phyloP scores from a whole-genome alignment of 768 basidiomycete genomes.

The Macrocybe gigantea region DNA sequence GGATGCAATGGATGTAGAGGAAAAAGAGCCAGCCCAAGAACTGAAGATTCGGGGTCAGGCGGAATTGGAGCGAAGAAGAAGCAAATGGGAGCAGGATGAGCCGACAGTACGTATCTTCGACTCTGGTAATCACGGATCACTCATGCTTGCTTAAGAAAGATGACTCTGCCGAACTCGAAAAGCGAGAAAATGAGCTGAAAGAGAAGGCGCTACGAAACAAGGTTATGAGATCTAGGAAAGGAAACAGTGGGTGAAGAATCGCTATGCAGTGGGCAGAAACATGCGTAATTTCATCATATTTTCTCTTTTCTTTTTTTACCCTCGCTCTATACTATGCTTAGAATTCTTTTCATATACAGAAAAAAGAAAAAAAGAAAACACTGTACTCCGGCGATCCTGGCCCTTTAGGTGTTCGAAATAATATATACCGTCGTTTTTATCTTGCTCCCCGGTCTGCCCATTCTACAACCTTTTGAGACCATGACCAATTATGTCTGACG shows the following conservation, averaged over 20 bases:
- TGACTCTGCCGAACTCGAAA: slow-evolving; percentile 47
- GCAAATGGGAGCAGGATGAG: slow-evolving; percentile 44
- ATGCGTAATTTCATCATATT: neutral
- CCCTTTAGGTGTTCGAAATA: neutral
- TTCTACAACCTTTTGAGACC: neutral
- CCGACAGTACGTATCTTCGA: neutral
- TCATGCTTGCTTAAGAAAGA: slow-evolving; percentile 2
- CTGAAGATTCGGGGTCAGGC: slow-evolving; percentile 76
- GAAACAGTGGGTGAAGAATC: slow-evolving; percentile 11
- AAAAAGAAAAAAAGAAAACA: neutral
- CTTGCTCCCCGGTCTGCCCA: slow-evolving; percentile 1
- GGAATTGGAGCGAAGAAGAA: slow-evolving; percentile 46
- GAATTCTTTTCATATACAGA: slow-evolving; percentile 10
- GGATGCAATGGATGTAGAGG: slow-evolving; percentile 31
- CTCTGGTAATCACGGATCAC: neutral
- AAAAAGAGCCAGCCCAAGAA: slow-evolving; percentile 28
- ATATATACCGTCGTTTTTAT: neutral
- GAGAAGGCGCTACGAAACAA: slow-evolving; percentile 81
- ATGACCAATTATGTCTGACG: too few relatives aligned
- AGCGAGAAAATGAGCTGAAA: slow-evolving; percentile 74
- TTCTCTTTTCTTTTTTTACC: slow-evolving; percentile 3
- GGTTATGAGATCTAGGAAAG: slow-evolving; percentile 66
- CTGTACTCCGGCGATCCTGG: neutral
- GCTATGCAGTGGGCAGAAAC: slow-evolving; percentile 9
- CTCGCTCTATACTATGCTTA: slow-evolving; percentile 9